These are phyloP conservation scores for Rhizodiscina lignyota DNA, from an alignment of 495 filamentous ascomycete species.

Conservation along the genomic window DNA sequence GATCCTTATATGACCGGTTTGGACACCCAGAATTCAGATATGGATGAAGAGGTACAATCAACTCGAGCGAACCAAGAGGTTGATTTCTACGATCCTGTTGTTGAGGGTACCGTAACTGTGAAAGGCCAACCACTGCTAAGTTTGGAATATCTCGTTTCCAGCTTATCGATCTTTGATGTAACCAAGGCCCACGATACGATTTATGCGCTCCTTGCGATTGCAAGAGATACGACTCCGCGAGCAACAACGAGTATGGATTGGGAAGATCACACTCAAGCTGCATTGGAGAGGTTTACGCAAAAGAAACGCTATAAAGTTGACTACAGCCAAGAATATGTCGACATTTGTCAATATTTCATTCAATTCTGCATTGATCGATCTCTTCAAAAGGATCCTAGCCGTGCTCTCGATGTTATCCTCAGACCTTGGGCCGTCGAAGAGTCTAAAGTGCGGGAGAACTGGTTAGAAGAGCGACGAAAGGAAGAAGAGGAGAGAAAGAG, in stretches of 20 bases:
- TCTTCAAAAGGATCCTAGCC: slow-evolving; percentile 4
- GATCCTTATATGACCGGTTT: slow-evolving; percentile 1
- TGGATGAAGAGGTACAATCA: background rate
- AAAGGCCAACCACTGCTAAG: slow-evolving; percentile 8
- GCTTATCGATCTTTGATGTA: slow-evolving; percentile 7
- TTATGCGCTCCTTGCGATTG: slow-evolving; percentile 10
- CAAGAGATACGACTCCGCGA: slow-evolving; percentile 9
- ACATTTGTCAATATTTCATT: slow-evolving; percentile 18
- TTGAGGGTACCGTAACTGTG: too few species aligned
- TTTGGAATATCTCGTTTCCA: slow-evolving; percentile 11
- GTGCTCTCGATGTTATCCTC: slow-evolving; percentile 13
- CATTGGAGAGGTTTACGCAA: slow-evolving; percentile 6
- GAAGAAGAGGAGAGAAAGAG: background rate
- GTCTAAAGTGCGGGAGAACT: too few species aligned
- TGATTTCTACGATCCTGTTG: background rate
- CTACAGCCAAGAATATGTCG: slow-evolving; percentile 16
- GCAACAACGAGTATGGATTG: too few species aligned
- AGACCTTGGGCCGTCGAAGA: slow-evolving; percentile 17
- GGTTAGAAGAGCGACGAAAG: too few species aligned
- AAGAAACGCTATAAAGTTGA: slow-evolving; percentile 14
- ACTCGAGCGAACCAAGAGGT: background rate
- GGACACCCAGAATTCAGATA: background rate
- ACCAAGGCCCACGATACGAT: slow-evolving; percentile 6
- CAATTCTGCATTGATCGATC: slow-evolving; percentile 16
- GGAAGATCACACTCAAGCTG: background rate